These are phyloP conservation scores for Vigna trinervia DNA, from an alignment of 306 rosid genomes.

Conservation along the genomic window DNA sequence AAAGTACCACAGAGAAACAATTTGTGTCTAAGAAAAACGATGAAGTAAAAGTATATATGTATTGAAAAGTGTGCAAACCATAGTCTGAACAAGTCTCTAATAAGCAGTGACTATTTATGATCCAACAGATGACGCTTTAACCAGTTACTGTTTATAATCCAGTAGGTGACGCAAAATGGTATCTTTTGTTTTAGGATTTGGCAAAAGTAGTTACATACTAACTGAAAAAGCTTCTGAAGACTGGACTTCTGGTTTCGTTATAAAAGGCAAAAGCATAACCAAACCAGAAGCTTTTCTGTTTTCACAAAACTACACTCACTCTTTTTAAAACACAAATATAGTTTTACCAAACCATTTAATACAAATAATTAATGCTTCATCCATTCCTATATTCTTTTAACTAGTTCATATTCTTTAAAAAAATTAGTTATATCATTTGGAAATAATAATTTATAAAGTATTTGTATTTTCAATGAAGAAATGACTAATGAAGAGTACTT, in stretches of 20 bases:
- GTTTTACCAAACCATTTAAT: neutral
- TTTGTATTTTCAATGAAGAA: no score
- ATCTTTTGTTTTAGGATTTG: conserved; percentile 9
- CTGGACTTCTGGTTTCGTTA: neutral
- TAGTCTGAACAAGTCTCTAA: neutral
- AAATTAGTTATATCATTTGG: no score
- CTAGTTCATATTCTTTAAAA: no score
- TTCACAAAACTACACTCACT: neutral
- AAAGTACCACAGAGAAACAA: neutral
- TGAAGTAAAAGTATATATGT: neutral
- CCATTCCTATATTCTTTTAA: no score
- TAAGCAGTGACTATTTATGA: neutral
- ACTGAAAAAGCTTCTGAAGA: conserved; percentile 15
- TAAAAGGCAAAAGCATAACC: neutral
- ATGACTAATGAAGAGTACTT: no score
- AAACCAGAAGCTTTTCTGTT: neutral
- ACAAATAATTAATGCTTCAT: neutral
- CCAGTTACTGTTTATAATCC: neutral
- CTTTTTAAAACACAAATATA: neutral
- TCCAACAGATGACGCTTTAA: conserved; percentile 1
- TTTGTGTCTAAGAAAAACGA: neutral
- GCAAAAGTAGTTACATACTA: conserved; percentile 2
- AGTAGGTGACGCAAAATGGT: conserved; percentile 12
- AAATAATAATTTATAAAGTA: no score
- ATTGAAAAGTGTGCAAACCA: neutral